Evolutionary conservation across 306 rosid genomes (phyloP).

Genomic region (Medicago arabica): DNA sequence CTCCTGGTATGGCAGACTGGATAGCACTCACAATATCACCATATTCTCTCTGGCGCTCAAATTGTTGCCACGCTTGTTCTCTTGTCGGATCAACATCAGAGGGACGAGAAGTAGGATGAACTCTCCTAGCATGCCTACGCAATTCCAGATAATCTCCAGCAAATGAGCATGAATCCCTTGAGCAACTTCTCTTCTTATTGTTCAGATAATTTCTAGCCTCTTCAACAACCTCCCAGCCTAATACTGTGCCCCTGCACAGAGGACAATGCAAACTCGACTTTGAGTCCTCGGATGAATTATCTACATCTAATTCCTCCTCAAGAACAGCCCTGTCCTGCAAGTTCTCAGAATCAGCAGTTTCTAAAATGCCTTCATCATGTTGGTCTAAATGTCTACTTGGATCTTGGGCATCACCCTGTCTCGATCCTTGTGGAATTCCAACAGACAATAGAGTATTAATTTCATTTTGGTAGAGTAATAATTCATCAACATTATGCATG

Average conservation of each 20-base stretch:
- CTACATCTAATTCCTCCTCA: conserved; percentile 69
- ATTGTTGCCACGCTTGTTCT: conserved; percentile 79
- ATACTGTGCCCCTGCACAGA: conserved; percentile 76
- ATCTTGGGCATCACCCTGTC: conserved; percentile 68
- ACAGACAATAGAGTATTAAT: conserved; percentile 66
- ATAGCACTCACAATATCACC: conserved; percentile 94
- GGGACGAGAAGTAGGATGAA: conserved; percentile 81
- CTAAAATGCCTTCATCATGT: conserved; percentile 67
- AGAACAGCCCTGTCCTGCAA: conserved; percentile 67
- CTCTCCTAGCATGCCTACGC: conserved; percentile 93
- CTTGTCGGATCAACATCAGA: conserved; percentile 78
- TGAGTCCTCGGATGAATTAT: conserved; percentile 61
- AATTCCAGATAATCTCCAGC: conserved; percentile 82
- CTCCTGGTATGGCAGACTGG: conserved; percentile 86
- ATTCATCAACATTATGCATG: conserved; percentile 64
- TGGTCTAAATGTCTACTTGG: conserved; percentile 65
- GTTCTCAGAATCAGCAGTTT: conserved; percentile 76
- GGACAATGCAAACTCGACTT: conserved; percentile 78
- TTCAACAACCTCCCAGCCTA: conserved; percentile 88
- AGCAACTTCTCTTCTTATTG: conserved; percentile 86
- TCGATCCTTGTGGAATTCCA: conserved; percentile 69
- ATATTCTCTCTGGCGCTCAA: conserved; percentile 87
- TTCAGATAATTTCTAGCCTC: conserved; percentile 88
- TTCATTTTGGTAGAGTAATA: conserved; percentile 62
- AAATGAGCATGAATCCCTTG: conserved; percentile 85